Percentiles rank a stretch among this genome's conserved stretches.
Conservation (phyloP, 345 rosid species). For the Isatis tinctoria region DNA sequence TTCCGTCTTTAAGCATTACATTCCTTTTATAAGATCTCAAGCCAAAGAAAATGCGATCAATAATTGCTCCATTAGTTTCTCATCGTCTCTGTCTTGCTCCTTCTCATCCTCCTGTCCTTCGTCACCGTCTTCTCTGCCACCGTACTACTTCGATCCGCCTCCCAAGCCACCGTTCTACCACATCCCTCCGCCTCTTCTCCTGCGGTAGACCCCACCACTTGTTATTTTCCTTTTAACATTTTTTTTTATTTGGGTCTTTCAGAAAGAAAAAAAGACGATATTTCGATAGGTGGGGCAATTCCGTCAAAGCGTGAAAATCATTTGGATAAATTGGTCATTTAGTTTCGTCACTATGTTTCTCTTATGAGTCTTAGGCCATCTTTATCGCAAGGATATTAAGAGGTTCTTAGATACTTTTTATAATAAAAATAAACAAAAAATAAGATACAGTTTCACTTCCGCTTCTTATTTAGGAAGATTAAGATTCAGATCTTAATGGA, state of each 20-base stretch:
- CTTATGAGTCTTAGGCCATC: slow-evolving; percentile 12
- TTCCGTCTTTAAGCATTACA: neutral
- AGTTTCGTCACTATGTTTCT: neutral
- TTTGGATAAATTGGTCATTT: slow-evolving; percentile 19
- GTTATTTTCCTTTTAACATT: neutral
- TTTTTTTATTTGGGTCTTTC: neutral
- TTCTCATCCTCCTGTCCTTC: neutral
- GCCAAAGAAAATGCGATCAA: slow-evolving; percentile 18
- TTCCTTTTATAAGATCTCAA: neutral
- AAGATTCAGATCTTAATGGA: too few species aligned
- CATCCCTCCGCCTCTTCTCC: slow-evolving; percentile 13
- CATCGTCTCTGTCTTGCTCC: slow-evolving; percentile 3
- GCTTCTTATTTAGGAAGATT: too few species aligned
- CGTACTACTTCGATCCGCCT: slow-evolving; percentile 10
- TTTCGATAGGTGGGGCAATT: slow-evolving; percentile 27
- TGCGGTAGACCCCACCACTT: slow-evolving; percentile 4
- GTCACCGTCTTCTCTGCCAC: slow-evolving; percentile 2
- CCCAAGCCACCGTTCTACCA: slow-evolving; percentile 2
- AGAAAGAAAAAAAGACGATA: neutral
- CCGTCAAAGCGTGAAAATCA: slow-evolving; percentile 16
- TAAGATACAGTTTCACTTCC: too few species aligned
- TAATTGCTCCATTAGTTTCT: neutral
- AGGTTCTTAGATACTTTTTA: too few species aligned
- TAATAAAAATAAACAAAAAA: too few species aligned
- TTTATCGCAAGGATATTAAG: too few species aligned